A percentile compares a stretch with the other conserved stretches of the same genome.
Evolutionary conservation across 73 alveolate species (phyloP).

Genomic region (Breviolum minutum): DNA sequence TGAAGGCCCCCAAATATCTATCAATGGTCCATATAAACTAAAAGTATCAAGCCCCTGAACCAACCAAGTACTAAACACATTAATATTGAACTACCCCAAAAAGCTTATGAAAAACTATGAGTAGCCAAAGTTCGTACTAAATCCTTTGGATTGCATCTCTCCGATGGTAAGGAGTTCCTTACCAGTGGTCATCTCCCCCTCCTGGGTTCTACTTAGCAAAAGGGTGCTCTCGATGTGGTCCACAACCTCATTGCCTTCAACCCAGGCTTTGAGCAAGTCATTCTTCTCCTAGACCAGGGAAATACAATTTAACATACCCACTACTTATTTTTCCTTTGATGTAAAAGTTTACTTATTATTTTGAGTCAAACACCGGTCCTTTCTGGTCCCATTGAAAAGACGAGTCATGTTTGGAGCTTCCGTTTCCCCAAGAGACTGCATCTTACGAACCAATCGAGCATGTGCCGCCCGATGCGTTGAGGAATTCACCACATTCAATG

Average conservation of each 20-base stretch:
- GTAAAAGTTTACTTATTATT: too few relatives aligned
- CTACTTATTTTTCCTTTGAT: background rate
- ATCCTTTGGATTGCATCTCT: background rate
- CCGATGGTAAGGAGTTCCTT: background rate
- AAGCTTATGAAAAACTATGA: background rate
- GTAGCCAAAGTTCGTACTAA: background rate
- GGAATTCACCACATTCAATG: background rate
- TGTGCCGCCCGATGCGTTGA: background rate
- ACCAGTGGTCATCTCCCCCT: background rate
- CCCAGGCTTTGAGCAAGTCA: background rate
- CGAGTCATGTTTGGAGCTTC: background rate
- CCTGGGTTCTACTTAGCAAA: background rate
- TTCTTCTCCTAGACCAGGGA: background rate
- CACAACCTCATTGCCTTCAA: background rate
- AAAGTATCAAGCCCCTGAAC: too few relatives aligned
- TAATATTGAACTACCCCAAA: background rate
- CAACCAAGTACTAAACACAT: too few relatives aligned
- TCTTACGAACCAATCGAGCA: background rate
- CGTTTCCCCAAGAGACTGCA: background rate
- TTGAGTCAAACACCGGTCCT: background rate
- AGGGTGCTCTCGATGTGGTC: background rate
- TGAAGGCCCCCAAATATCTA: too few relatives aligned
- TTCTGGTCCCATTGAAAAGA: background rate
- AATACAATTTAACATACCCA: background rate
- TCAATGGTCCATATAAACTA: too few relatives aligned